phyloP scores from a whole-genome alignment of 768 basidiomycete species.

The Tulasnella sp. region DNA sequence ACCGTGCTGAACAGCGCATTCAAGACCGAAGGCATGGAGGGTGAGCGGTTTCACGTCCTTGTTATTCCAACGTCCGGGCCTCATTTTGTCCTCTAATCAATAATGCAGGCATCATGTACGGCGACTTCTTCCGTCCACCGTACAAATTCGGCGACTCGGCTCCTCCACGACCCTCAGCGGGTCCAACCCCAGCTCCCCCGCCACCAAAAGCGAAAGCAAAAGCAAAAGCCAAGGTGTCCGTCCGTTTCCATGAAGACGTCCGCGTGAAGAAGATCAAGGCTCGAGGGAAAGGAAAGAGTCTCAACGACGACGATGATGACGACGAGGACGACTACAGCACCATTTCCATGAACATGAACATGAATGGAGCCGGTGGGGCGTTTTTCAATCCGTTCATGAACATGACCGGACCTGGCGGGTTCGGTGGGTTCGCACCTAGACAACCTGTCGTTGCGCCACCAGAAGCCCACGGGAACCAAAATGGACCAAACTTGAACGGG shows the following conservation, averaged over 20 bases:
- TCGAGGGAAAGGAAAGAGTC: constrained; percentile 51
- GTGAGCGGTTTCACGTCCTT: constrained; percentile 16
- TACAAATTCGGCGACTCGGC: constrained; percentile 26
- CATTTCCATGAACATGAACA: constrained; percentile 27
- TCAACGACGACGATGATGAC: constrained; percentile 34
- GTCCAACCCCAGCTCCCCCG: constrained; percentile 31
- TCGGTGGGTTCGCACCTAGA: constrained; percentile 29
- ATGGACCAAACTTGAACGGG: constrained; percentile 34
- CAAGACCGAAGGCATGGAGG: constrained; percentile 13
- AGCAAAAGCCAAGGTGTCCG: constrained; percentile 39
- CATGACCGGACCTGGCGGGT: constrained; percentile 35
- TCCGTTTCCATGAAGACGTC: constrained; percentile 78
- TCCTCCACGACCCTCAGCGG: constrained; percentile 24
- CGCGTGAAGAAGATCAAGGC: constrained; percentile 75
- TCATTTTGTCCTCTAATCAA: neutral
- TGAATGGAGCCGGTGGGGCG: constrained; percentile 32
- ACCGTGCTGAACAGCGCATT: neutral
- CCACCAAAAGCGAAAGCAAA: constrained; percentile 27
- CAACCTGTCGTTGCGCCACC: constrained; percentile 30
- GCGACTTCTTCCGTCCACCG: constrained; percentile 77
- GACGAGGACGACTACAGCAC: constrained; percentile 33
- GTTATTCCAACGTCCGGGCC: neutral
- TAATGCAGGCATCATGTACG: constrained; percentile 42
- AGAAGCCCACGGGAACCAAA: constrained; percentile 32
- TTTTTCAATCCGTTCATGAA: constrained; percentile 33